Base-by-base conservation (phyloP, 2,329 filamentous ascomycete genomes). In the Alternaria gansuensis region DNA sequence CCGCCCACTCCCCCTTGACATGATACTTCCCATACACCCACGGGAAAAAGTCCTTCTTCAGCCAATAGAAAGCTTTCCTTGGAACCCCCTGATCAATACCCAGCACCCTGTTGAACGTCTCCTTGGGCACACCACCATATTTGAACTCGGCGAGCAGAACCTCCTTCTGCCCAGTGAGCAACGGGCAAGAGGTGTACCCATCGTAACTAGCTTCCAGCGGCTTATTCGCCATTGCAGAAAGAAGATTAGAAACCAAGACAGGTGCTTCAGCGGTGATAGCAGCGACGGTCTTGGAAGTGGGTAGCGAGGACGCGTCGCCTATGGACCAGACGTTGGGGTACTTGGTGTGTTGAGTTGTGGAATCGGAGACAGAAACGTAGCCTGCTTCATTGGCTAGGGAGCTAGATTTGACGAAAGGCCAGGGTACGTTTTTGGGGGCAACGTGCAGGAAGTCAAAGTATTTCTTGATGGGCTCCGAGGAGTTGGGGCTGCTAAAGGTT, bases 31-130 rank as follows among this genome's bases (percentile, higher is more conserved):
- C 82, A 74, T 88, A 88, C 3, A 89, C 86, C 86, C 86, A 88
- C 0, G 87, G 87, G 75, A 89, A 89, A 67, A 89, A 89, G 68
- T 88, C 83, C 76, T 87, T 88, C 79, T 89, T 89, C 43, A 89
- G 65, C 65, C 88, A 78, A 64, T 86, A 89, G 68, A 89, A 89
- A 0, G 82, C 77, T 3, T 82, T 81, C 3, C 85, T 81, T 2
- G 87, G 87, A 9, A 75, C 75, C 0, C 73, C 81, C 73, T 89
- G 87, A 65, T 88, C 85, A 6, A 88, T 79, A 0, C 85, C 86
- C 13, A 88, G 54, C 48, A 70, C 74, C 69, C 79, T 74, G 4
- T 77, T 80, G 62, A 89, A 89, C 0, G 87, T 88, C 79, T 89
- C 87, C 71, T 88, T 87, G 6, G 87, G 85, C 63, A 80, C 80